Evolutionary conservation across 345 rosid species (phyloP), one percentile per base, ranked within the genome.

Genomic region (Rhodamnia argentea): DNA sequence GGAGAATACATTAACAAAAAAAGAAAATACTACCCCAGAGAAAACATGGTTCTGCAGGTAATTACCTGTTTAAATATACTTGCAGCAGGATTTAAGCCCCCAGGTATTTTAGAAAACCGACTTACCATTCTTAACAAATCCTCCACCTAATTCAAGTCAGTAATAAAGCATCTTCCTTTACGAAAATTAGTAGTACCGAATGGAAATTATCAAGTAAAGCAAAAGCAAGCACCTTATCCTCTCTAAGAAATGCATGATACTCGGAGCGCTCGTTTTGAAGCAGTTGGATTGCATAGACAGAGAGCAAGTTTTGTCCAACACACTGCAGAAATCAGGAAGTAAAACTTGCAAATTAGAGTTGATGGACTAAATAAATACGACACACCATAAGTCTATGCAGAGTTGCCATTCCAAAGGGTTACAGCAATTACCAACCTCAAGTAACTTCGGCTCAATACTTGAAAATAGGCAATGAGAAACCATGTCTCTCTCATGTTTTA

Each of bases 231-330:
- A 97, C 99, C 96, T 96, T 98, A 88, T 96, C 95, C 86, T 98
- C 98, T 90, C 94, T 90, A 75, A 98, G 96, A 94, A 95, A 92
- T 10, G 97, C 93, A 55, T 88, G 96, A 85, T 96, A 96, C 70
- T 99, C 99, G 50, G 98, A 94, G 89, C 94, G 92, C 94, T 96
- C 97, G 86, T 94, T 96, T 83, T 95, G 98, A 88, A 98, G 91
- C 64, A 98, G 91, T 86, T 91, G 94, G 86, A 85, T 91, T 47
- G 95, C 96, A 44, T 44, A 44, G 47, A 44, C 47, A 44, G 47
- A 44, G 47, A 44, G 47, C 7, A 44, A 44, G 47, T 44, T 44
- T 0, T 44, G 47, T 44, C 47, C 47, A 44, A 6, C 47, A 44
- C 8, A 0, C 47, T 44, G 47, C 47, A 44, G 18, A 83, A 85